Conservation (phyloP, 306 rosid genomes). For the Herpetospermum pedunculosum region DNA sequence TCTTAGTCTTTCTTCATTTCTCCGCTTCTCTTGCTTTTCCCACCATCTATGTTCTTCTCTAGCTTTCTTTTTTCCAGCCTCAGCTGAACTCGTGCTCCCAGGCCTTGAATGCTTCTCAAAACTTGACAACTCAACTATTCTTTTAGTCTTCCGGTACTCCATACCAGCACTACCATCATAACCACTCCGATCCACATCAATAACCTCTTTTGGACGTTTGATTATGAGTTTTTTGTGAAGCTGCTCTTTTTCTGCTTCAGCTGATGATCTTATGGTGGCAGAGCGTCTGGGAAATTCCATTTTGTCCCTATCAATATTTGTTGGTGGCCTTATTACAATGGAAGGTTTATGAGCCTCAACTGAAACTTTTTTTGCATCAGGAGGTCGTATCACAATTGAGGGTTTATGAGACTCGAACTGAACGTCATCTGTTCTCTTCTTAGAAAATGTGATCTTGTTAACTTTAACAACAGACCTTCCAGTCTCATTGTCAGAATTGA, state of each 20-base stretch:
- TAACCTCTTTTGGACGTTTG: conserved; percentile 61
- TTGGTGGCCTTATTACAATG: conserved; percentile 35
- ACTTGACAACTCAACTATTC: conserved; percentile 70
- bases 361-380: conserved; percentile 23
- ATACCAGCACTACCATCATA: conserved; percentile 41
- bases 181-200: conserved; percentile 57
- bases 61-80: conserved; percentile 37
- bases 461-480: conserved; percentile 50
- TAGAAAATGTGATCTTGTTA: conserved; percentile 54
- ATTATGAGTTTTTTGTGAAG: conserved; percentile 67
- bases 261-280: conserved; percentile 28
- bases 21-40: conserved; percentile 64
- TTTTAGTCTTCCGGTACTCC: conserved; percentile 76
- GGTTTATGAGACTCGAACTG: conserved; percentile 52
- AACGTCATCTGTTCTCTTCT: conserved; percentile 55
- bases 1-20: conserved; percentile 44
- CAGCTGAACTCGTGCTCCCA: conserved; percentile 32
- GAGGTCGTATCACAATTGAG: conserved; percentile 56
- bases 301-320: conserved; percentile 34
- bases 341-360: conserved; percentile 27
- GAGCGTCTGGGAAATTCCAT: conserved; percentile 39
- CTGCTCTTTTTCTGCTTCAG: conserved; percentile 51
- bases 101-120: conserved; percentile 50
- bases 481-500: conserved; percentile 67
- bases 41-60: conserved; percentile 58